Base-by-base conservation (phyloP, 257 asterid species). In the Gentiana dahurica region DNA sequence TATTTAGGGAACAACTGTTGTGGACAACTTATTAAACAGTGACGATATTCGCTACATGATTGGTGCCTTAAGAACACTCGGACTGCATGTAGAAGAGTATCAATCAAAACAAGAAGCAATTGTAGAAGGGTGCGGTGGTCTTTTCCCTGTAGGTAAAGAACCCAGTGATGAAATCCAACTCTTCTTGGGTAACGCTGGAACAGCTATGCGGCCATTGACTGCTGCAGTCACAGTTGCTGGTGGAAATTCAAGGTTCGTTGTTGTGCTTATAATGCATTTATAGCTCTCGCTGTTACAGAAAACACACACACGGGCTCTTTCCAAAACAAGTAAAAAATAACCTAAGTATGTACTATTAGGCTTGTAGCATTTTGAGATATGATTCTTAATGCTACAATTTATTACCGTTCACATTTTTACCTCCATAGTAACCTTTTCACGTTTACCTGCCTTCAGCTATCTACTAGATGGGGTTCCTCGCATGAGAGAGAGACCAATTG, bases 401-500 rank as follows among this genome's bases (percentile, higher is more conserved):
- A 10, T 41, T 3, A 2, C 9, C 10, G 9, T 41, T 41, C 6
- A 41, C 46, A 5, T 41, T 41, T 4, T 41, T 41, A 10, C 46
- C 10, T 41, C 34, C 13, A 36, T n/a, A 12, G 8, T 52, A 36
- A 33, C 12, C 56, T 2, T 52, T 24, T 24, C 8, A 13, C 32
- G 34, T 52, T 11, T 59, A 50, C 39, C 62, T 70, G 56, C 49
- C 64, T 72, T 64, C 84, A 90, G 97, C 55, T 90, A 84, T 60
- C 93, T 90, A 55, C 96, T 90, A 63, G 97, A 90, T 59, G 97
- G 97, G 54, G 94, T 90, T 77, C 96, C 96, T 49, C 86, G 97
- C 63, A 90, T 90, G 97, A 82, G 97, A 72, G 97, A 90, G 86
- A 82, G 97, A 61, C 97, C 97, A 39, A 90, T 90, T 66, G 95